phyloP scores from a whole-genome alignment of 495 filamentous ascomycete species.

The Neurospora sp. region DNA sequence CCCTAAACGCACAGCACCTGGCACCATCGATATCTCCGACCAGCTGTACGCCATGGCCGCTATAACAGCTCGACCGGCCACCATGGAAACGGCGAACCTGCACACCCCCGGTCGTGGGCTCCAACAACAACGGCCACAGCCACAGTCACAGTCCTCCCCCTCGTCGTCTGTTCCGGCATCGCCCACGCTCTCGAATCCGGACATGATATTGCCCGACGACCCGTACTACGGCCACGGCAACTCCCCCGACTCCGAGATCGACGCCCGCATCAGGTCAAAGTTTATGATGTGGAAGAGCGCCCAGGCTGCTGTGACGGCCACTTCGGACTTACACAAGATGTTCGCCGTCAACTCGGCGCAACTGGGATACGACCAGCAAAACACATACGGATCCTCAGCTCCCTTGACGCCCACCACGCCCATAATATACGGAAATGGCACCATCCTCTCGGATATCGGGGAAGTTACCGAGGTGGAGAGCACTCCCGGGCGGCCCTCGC shows the following conservation, averaged over 20 bases:
- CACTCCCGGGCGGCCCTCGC: constrained; percentile 28
- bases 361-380: constrained; percentile 10
- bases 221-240: constrained; percentile 38
- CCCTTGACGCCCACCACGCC: constrained; percentile 44
- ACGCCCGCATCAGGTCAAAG: constrained; percentile 23
- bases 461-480: constrained; percentile 56
- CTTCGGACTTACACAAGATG: constrained; percentile 22
- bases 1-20: neutral
- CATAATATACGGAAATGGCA: constrained; percentile 51
- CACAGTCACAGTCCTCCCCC: constrained; percentile 23
- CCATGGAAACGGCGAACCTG: constrained; percentile 24
- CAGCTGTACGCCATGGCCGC: neutral
- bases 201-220: constrained; percentile 80
- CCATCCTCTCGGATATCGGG: constrained; percentile 63
- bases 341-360: constrained; percentile 17
- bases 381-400: constrained; percentile 36
- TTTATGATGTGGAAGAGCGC: constrained; percentile 37
- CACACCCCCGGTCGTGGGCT: constrained; percentile 1
- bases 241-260: constrained; percentile 31
- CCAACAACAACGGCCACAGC: constrained; percentile 17
- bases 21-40: neutral
- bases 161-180: constrained; percentile 41
- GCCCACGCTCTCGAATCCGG: constrained; percentile 83
- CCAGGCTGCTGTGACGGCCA: constrained; percentile 19
- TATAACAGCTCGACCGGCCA: constrained; percentile 13